Evolutionary conservation across 164 flowering plant species (phyloP).

Genomic region (Liriodendron chinense): DNA sequence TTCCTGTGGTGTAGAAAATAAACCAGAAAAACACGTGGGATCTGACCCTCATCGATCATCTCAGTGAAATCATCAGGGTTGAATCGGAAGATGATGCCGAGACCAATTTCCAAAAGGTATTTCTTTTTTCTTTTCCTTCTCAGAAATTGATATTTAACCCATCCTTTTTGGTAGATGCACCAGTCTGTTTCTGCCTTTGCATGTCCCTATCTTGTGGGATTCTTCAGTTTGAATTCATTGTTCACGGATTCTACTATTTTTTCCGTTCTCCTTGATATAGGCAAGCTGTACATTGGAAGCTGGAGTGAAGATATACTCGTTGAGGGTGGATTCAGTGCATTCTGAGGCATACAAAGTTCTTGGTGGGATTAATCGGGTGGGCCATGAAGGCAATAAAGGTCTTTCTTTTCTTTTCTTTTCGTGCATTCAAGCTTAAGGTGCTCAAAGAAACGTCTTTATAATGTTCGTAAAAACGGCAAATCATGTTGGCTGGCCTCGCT

Average conservation of each 20-base stretch:
- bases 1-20: constrained; percentile 59
- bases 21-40: constrained; percentile 99
- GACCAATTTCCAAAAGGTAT: constrained; percentile 93
- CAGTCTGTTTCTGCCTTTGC: not conserved
- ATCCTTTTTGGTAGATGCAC: not conserved
- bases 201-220: no score
- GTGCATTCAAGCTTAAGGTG: not conserved
- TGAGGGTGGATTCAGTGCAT: constrained; percentile 92
- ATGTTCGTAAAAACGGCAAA: not conserved
- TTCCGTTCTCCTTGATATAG: constrained; percentile 28
- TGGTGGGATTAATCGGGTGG: constrained; percentile 91
- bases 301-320: constrained; percentile 89
- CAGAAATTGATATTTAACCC: not conserved
- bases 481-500: not conserved
- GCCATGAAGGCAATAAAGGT: constrained; percentile 53
- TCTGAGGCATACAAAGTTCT: constrained; percentile 98
- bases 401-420: not conserved
- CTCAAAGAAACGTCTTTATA: no score
- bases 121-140: not conserved
- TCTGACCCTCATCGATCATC: constrained; percentile 81
- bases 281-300: constrained; percentile 99
- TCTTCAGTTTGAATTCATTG: no score
- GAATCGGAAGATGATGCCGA: constrained; percentile 72
- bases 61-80: constrained; percentile 70
- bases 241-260: not conserved